These are phyloP conservation scores for Neurospora sp. DNA, from an alignment of 495 filamentous ascomycete species.

Conservation along the genomic window DNA sequence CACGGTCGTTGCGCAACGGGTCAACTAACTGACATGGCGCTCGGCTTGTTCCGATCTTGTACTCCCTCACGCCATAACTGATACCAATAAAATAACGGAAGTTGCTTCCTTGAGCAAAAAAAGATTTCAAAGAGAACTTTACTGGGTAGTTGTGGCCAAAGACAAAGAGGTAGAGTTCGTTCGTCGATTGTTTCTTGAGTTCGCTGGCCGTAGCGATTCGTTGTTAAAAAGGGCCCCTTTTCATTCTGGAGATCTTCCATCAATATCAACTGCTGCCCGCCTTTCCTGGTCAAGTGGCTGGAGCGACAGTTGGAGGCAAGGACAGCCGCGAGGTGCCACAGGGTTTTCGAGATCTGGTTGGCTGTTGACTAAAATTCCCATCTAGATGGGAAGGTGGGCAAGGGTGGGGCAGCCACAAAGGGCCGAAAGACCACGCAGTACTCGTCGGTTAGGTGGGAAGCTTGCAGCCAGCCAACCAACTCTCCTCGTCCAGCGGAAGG, in stretches of 20 bases:
- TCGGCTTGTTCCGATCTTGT: not conserved
- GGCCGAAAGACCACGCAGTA: not conserved
- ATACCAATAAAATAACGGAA: not conserved
- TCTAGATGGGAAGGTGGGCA: slow-evolving; percentile 2
- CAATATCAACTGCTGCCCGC: not conserved
- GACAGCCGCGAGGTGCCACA: not conserved
- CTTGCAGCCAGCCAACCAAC: too few species aligned
- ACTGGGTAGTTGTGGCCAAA: not conserved
- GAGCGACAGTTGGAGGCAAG: not conserved
- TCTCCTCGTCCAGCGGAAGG: not conserved
- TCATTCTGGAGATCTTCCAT: not conserved
- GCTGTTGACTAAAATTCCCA: not conserved
- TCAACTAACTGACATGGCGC: not conserved
- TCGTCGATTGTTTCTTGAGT: not conserved
- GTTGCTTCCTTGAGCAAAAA: not conserved
- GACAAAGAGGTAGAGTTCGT: not conserved
- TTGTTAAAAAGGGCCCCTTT: not conserved
- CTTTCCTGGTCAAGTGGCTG: not conserved
- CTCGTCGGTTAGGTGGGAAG: too few species aligned
- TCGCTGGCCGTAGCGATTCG: not conserved
- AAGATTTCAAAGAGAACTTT: not conserved
- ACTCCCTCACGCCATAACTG: not conserved
- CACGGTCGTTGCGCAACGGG: not conserved
- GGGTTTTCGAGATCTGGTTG: not conserved
- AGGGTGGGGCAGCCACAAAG: not conserved